Evolutionary conservation across 805 yeast species (phyloP), one percentile per base, ranked within the genome.

Genomic region (Wickerhamiella kurtzmanii): DNA sequence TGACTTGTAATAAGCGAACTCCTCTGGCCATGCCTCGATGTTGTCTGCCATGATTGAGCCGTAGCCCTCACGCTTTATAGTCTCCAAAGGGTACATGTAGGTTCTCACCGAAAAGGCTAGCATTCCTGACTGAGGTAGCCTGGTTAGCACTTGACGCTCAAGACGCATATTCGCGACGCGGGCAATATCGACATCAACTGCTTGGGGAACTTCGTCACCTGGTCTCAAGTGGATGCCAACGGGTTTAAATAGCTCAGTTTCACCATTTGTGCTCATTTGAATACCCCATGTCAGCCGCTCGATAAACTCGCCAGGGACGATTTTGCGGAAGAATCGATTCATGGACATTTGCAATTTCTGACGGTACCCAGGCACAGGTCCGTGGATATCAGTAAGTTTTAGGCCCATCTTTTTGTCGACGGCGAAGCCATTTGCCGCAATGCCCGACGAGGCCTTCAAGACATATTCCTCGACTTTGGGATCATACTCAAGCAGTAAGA

Each of bases 371-470:
- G 92, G 94, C 2, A 82, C 92, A 0, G 88, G 88, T 1, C 63
- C 71, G 57, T 82, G 94, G 50, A 82, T 75, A 43, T 61, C 65
- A 0, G 82, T 73, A 37, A 82, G 62, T 3, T 81, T 77, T 52
- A 68, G 62, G 55, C 77, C 67, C 49, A 74, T 69, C 53, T 75
- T 72, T 5, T 58, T 63, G 4, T 69, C 61, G 3, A 89, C 88
- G 56, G 77, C 77, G 61, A 82, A 82, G 1, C 92, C 89, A 1
- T 80, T 76, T 1, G 89, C 86, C 53, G 79, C 80, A 8, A 78
- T 76, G 18, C 78, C 71, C 2, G 73, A 64, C 4, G 77, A 75
- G 0, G 77, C 78, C 45, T 80, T 66, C 36, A 79, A 59, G 21
- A 71, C 64, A 57, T 80, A 82, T 40, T 47, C 56, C 19, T 48